Base-by-base conservation (phyloP, 2,329 filamentous ascomycete species). In the Dothistroma septosporum region DNA sequence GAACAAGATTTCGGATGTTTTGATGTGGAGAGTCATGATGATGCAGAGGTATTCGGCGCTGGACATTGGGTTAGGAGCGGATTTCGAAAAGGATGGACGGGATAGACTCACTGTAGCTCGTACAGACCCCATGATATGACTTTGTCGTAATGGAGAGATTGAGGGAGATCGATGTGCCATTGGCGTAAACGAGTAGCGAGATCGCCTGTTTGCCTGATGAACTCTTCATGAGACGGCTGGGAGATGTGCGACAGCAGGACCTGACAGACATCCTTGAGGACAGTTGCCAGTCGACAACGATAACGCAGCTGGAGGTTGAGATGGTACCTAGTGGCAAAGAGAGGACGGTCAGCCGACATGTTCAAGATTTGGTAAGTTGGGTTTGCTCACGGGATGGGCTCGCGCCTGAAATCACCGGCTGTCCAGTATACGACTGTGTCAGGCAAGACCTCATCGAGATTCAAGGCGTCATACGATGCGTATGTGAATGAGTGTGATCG, bases 31-130 rank as follows among this genome's bases (percentile, higher is more conserved):
- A 10, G 49, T 53, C 49, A 53, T 53, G 11, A 35, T 35, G 1
- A 61, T 53, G 14, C 53, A 53, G n/a, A 57, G 24, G 33, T 64
- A 64, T 47, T 58, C 57, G 12, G 54, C 46, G 22, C 61, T 64
- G 31, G 5, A 24, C 11, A 7, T 44, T 12, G 9, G 21, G 12
- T 61, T 14, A 60, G 58, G n/a, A 21, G n/a, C 10, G 32, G 16
- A 12, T 46, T 11, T 33, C 53, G 24, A 24, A 14, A 14, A 10
- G 11, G 19, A n/a, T 24, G 8, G 10, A 10, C 16, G 6, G 21
- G 9, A 9, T 10, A n/a, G 4, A 57, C 61, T 58, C 47, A 64
- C 61, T 64, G 47, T 12, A 64, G 47, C 28, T 64, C 61, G 49
- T 54, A 64, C 19, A 64, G 46, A 7, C 59, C 53, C 9, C 37